phyloP scores from a whole-genome alignment of 2,329 filamentous ascomycete species.

The Calonectria crousiana region DNA sequence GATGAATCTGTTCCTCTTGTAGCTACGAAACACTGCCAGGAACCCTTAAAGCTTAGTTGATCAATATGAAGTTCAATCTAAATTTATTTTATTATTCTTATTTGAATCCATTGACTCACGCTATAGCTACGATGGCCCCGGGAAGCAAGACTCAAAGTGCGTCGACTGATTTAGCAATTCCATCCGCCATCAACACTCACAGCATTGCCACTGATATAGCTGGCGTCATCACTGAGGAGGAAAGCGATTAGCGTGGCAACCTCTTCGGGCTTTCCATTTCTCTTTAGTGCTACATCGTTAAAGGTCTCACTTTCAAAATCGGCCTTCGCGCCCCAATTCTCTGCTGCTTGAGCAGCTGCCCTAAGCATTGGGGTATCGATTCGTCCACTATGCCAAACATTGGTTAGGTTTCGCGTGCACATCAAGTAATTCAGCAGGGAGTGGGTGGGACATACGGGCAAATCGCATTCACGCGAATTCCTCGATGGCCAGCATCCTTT shows the following conservation, averaged over 20 bases:
- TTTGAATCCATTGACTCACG: not conserved
- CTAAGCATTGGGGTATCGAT: conserved; percentile 48
- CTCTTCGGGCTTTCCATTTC: conserved; percentile 42
- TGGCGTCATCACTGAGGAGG: conserved; percentile 44
- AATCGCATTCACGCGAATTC: conserved; percentile 46
- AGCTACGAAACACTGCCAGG: not conserved
- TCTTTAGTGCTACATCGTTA: conserved; percentile 33
- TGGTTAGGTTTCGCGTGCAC: not conserved
- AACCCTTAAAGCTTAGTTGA: not conserved
- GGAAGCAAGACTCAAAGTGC: not conserved
- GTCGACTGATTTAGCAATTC: conserved; percentile 35
- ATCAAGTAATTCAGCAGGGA: not conserved
- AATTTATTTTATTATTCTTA: not conserved
- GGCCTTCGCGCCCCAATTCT: conserved; percentile 13
- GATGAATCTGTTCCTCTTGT: not conserved
- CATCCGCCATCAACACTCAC: conserved; percentile 46
- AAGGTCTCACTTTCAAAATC: conserved; percentile 29
- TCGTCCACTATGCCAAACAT: conserved; percentile 31
- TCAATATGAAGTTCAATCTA: not conserved
- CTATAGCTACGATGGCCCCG: not conserved
- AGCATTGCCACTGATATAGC: conserved; percentile 42
- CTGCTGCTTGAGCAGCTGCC: conserved; percentile 27
- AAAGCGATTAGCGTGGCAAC: conserved; percentile 45
- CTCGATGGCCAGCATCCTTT: conserved; percentile 44
- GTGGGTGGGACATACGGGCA: conserved; percentile 40